Conservation (phyloP, 2,329 filamentous ascomycete genomes). For the Pseudogymnoascus sp. region DNA sequence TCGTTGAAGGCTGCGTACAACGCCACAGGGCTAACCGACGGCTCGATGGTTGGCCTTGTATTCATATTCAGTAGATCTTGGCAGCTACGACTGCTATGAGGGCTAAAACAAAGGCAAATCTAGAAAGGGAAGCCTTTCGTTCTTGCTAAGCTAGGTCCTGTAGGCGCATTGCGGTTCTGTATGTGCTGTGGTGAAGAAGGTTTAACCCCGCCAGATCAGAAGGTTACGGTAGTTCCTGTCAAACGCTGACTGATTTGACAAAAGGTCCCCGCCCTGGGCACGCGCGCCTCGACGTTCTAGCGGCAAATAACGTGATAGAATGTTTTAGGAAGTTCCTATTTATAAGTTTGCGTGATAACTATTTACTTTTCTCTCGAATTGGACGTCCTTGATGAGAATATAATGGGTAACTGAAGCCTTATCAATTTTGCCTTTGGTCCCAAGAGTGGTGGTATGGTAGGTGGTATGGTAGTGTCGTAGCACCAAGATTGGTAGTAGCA, state of each 20-base stretch:
- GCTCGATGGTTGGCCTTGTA: slow-evolving; percentile 78
- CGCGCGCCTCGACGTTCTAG: neutral
- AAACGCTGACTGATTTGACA: slow-evolving; percentile 1
- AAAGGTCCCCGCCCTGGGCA: neutral
- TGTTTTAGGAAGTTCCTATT: neutral
- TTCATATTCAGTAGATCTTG: slow-evolving; percentile 59
- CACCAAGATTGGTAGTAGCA: neutral
- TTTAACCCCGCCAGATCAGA: neutral
- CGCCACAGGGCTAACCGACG: slow-evolving; percentile 65
- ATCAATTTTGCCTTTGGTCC: neutral
- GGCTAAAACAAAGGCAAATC: neutral
- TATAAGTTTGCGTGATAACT: neutral
- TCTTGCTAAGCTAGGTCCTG: neutral
- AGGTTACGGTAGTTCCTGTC: neutral
- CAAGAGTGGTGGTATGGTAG: neutral
- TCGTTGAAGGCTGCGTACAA: slow-evolving; percentile 82
- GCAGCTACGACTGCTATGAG: neutral
- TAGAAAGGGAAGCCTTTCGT: neutral
- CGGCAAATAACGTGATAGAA: neutral
- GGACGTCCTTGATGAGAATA: neutral
- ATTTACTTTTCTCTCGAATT: neutral
- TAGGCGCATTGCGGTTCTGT: neutral
- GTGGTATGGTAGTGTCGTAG: neutral
- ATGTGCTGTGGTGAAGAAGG: neutral
- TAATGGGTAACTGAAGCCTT: neutral